Conservation (phyloP, 345 rosid genomes). For the Eucalyptus grandis region DNA sequence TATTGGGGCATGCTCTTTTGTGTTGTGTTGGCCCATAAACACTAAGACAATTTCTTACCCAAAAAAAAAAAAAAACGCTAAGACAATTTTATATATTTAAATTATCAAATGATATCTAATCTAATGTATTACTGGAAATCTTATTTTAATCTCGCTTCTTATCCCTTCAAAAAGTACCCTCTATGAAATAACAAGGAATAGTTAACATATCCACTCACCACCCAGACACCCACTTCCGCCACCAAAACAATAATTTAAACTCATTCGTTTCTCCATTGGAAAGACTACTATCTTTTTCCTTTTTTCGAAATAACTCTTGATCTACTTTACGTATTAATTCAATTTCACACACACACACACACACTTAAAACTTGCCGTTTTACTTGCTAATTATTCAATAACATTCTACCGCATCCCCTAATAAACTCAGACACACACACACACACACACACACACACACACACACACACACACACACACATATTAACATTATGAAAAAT, state of each 20-base stretch:
- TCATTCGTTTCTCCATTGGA: neutral
- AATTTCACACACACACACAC: no score
- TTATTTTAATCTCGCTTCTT: neutral
- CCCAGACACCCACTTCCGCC: neutral
- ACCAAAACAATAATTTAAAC: neutral
- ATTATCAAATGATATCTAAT: neutral
- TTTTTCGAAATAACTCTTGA: neutral
- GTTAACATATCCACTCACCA: neutral
- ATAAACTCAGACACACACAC: neutral
- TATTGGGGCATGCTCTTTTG: neutral
- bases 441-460: no score
- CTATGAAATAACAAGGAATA: neutral
- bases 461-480: no score
- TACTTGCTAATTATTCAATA: neutral
- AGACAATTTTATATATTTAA: neutral
- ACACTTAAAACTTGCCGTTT: neutral
- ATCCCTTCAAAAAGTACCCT: neutral
- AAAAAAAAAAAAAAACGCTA: no score
- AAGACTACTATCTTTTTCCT: neutral
- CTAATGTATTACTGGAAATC: neutral
- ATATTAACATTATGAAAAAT: neutral
- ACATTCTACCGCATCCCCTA: no score
- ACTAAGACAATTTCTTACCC: neutral
- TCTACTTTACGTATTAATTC: neutral
- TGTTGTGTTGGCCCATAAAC: neutral